A percentile compares a stretch with the other conserved stretches of the same genome.
Conservation (phyloP, 257 asterid species). For the Solanum ossicruentum region DNA sequence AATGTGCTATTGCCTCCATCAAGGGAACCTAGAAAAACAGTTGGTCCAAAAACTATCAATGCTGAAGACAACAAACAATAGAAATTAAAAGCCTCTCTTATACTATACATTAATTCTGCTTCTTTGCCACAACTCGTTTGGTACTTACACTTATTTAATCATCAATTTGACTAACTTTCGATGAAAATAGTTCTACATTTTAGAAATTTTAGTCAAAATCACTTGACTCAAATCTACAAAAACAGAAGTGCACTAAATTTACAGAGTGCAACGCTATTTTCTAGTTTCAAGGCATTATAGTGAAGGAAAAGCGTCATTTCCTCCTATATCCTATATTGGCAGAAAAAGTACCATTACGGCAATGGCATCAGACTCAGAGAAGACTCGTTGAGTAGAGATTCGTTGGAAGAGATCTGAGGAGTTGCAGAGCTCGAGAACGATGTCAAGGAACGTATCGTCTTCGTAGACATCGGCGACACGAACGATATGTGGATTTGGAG, state of each 20-base stretch:
- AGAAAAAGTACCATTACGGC: slow-evolving; percentile 33
- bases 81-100: background rate
- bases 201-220: background rate
- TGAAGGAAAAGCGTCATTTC: background rate
- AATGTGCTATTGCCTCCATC: slow-evolving; percentile 69
- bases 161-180: background rate
- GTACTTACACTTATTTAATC: background rate
- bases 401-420: slow-evolving; percentile 42
- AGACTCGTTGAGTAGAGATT: slow-evolving; percentile 19
- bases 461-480: slow-evolving; percentile 39
- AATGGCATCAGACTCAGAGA: slow-evolving; percentile 49
- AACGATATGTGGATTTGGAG: slow-evolving; percentile 33
- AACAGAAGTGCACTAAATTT: background rate
- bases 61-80: background rate
- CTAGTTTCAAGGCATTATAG: background rate
- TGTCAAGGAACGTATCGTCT: slow-evolving; percentile 43
- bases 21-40: slow-evolving; percentile 28
- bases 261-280: background rate
- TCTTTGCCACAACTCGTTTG: background rate
- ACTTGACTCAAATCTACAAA: background rate
- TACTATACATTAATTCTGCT: background rate
- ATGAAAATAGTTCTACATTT: background rate
- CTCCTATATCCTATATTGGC: background rate
- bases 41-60: background rate
- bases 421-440: slow-evolving; percentile 52